Evolutionary conservation across 345 rosid species (phyloP).

Genomic region (Aquilaria yunnanensis): DNA sequence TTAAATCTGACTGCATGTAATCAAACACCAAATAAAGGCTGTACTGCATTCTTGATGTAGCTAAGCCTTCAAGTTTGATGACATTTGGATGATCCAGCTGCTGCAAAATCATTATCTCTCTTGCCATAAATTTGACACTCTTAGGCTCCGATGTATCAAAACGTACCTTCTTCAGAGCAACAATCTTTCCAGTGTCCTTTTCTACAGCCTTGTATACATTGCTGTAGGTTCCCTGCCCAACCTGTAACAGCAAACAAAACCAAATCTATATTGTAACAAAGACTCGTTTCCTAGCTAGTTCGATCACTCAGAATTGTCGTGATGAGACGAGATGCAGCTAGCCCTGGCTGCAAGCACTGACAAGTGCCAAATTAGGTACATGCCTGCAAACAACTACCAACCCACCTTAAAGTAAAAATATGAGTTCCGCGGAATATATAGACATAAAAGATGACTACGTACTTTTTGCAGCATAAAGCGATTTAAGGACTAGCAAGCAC

Average conservation of each 20-base stretch:
- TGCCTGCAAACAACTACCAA: too few species aligned
- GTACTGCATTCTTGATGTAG: slow-evolving; percentile 87
- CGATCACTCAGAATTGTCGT: too few species aligned
- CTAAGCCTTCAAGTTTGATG: slow-evolving; percentile 78
- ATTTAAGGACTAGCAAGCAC: too few species aligned
- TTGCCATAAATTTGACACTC: slow-evolving; percentile 90
- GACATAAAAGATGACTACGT: too few species aligned
- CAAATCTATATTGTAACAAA: too few species aligned
- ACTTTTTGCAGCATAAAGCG: too few species aligned
- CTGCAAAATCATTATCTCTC: slow-evolving; percentile 70
- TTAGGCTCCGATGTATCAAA: slow-evolving; percentile 81
- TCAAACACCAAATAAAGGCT: slow-evolving; percentile 84
- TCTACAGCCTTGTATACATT: slow-evolving; percentile 88
- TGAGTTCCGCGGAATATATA: too few species aligned
- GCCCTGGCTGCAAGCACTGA: too few species aligned
- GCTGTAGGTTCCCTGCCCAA: slow-evolving; percentile 93
- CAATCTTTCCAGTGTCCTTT: slow-evolving; percentile 58
- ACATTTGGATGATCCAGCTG: slow-evolving; percentile 77
- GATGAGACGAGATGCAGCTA: too few species aligned
- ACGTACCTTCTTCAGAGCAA: slow-evolving; percentile 84
- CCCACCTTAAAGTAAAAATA: too few species aligned
- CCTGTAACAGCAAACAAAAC: slow-evolving; percentile 27
- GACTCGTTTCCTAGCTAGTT: too few species aligned
- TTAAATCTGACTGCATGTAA: slow-evolving; percentile 63
- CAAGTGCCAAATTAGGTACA: too few species aligned